Percentiles rank a stretch among this genome's conserved stretches.
Evolutionary conservation across 495 filamentous ascomycete genomes (phyloP).

Genomic region (Trichoderma asperelloides): DNA sequence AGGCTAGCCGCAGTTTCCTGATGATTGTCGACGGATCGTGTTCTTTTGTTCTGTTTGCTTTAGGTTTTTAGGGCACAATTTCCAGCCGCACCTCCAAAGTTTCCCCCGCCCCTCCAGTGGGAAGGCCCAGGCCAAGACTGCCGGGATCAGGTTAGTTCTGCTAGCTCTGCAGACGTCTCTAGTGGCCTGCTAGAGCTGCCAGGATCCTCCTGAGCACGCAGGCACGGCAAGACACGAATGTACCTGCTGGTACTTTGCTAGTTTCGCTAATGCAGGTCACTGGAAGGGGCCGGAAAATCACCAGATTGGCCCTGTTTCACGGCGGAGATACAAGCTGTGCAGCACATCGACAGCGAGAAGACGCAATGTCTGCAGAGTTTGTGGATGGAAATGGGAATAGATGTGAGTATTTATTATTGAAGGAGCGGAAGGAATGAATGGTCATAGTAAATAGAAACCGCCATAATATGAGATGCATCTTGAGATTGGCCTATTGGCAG

Average conservation of each 20-base stretch:
- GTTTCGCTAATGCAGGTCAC: constrained; percentile 5
- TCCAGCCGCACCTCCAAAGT: constrained; percentile 7
- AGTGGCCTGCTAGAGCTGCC: neutral
- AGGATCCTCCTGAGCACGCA: neutral
- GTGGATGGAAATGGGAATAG: too few relatives aligned
- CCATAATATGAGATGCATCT: too few relatives aligned
- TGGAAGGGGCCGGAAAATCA: constrained; percentile 4
- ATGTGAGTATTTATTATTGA: too few relatives aligned
- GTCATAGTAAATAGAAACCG: too few relatives aligned
- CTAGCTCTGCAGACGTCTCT: neutral
- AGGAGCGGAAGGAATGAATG: too few relatives aligned
- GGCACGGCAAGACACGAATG: neutral
- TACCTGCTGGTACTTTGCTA: constrained; percentile 4
- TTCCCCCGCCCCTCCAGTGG: constrained; percentile 1
- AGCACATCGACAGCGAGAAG: neutral
- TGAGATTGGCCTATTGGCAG: too few relatives aligned
- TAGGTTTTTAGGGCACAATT: neutral
- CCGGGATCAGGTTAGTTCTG: neutral
- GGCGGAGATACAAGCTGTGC: neutral
- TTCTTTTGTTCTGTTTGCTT: neutral
- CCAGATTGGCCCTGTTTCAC: neutral
- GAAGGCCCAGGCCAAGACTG: neutral
- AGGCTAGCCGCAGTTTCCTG: too few relatives aligned
- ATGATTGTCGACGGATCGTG: neutral
- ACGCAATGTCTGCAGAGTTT: neutral